Conservation (phyloP, 163 green algal species). For the Scenedesmus sp. region DNA sequence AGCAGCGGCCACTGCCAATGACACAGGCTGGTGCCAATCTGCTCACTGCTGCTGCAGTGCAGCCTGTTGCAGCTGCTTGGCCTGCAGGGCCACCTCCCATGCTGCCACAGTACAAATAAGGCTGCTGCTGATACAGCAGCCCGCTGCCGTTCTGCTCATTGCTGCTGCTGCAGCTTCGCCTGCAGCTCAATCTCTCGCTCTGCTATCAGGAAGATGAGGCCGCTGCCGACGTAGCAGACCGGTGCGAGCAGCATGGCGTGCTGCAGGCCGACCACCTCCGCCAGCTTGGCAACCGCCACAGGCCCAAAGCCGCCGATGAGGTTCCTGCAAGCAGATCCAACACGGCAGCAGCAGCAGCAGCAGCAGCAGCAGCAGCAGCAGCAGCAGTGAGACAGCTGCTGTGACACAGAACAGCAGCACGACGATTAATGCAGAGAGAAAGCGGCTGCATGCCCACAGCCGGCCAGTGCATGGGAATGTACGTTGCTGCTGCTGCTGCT, state of each 20-base stretch:
- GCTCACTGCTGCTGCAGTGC: not conserved
- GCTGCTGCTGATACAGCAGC: conserved; percentile 80
- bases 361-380: not conserved
- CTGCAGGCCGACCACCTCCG: conserved; percentile 80
- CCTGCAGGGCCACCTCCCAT: conserved; percentile 55
- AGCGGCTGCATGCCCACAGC: too few species aligned
- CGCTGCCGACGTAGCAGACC: conserved; percentile 79
- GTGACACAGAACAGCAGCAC: too few species aligned
- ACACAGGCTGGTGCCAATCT: too few species aligned
- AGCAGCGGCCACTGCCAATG: too few species aligned
- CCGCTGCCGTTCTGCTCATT: conserved; percentile 62
- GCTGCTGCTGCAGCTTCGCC: conserved; percentile 40
- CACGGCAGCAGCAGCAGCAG: not conserved
- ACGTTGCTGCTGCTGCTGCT: too few species aligned
- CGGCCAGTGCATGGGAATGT: too few species aligned
- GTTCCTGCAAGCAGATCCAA: conserved; percentile 72
- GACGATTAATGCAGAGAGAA: too few species aligned
- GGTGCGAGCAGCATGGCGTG: conserved; percentile 89
- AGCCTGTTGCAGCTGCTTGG: conserved; percentile 9
- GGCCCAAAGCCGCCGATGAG: conserved; percentile 88
- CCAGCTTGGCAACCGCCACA: conserved; percentile 80
- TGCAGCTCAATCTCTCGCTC: conserved; percentile 67
- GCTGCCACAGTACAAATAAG: conserved; percentile 79
- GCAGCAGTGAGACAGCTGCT: too few species aligned
- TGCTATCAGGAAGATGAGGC: conserved; percentile 77